Conservation (phyloP, 2,329 filamentous ascomycete species). For the Atkinsonella texensis region DNA sequence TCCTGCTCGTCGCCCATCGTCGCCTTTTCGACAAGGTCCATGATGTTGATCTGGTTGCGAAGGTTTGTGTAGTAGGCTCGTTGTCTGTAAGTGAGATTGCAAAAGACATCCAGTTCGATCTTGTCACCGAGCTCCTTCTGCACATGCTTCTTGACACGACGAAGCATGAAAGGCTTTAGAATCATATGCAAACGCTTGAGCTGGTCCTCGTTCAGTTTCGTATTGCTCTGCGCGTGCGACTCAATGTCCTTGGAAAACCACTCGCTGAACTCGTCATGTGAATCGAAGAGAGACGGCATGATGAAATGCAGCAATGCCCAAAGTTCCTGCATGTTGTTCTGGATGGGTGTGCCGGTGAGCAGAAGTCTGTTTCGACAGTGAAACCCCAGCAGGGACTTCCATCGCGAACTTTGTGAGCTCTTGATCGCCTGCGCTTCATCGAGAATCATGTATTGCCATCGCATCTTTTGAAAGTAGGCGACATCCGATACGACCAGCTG, state of each 20-base stretch:
- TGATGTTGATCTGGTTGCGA: constrained; percentile 94
- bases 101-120: constrained; percentile 93
- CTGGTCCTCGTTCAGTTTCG: constrained; percentile 98
- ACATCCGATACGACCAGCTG: constrained; percentile 94
- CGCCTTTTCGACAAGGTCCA: constrained; percentile 96
- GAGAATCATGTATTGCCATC: constrained; percentile 99
- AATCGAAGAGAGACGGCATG: constrained; percentile 98
- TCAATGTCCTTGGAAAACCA: constrained; percentile 97
- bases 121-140: constrained; percentile 99
- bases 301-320: constrained; percentile 98
- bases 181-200: constrained; percentile 97
- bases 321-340: constrained; percentile 99
- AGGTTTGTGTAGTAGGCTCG: constrained; percentile 86
- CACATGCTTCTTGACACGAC: constrained; percentile 98
- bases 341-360: constrained; percentile 91
- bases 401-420: constrained; percentile 88
- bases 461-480: constrained; percentile 97
- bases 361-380: constrained; percentile 90
- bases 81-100: constrained; percentile 91
- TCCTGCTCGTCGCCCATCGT: constrained; percentile 90
- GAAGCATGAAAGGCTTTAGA: constrained; percentile 97
- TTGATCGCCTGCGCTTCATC: constrained; percentile 99
- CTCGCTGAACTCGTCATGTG: constrained; percentile 83
- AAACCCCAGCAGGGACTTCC: constrained; percentile 91
- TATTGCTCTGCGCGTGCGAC: constrained; percentile 96